Evolutionary conservation across 2,329 filamentous ascomycete genomes (phyloP).

Genomic region (Scorias spongiosa): DNA sequence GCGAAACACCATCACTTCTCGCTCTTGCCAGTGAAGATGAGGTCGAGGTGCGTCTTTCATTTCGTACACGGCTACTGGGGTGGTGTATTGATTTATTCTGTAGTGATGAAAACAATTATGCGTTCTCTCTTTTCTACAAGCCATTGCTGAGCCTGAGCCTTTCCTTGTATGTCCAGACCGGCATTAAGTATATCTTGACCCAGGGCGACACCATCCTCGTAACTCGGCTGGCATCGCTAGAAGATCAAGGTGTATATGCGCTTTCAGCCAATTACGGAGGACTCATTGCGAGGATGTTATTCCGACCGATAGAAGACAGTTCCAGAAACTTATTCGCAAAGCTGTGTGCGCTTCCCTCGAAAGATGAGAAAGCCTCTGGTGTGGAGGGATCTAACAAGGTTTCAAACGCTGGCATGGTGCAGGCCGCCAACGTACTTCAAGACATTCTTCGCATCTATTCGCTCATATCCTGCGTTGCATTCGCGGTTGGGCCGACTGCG

Average conservation of each 20-base stretch:
- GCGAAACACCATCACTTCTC: conserved; percentile 50
- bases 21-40: conserved; percentile 38
- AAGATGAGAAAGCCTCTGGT: conserved; percentile 13
- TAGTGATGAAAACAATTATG: conserved; percentile 28
- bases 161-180: conserved; percentile 76
- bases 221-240: conserved; percentile 56
- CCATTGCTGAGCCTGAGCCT: conserved; percentile 56
- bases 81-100: conserved; percentile 5
- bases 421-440: conserved; percentile 38
- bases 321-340: conserved; percentile 80
- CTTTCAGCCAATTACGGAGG: conserved; percentile 87
- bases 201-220: conserved; percentile 89
- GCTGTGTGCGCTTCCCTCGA: conserved; percentile 40
- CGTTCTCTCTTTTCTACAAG: conserved; percentile 48
- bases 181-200: conserved; percentile 84
- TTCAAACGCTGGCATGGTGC: conserved; percentile 10
- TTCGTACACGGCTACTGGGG: neutral
- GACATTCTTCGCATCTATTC: conserved; percentile 58
- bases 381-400: conserved; percentile 7
- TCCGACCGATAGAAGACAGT: conserved; percentile 91
- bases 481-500: conserved; percentile 58
- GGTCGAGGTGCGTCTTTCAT: conserved; percentile 1
- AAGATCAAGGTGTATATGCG: conserved; percentile 80
- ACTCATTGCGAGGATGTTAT: conserved; percentile 70
- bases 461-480: conserved; percentile 53